Evolutionary conservation across 2,329 filamentous ascomycete genomes (phyloP), one percentile per base, ranked within the genome.

Genomic region (Atkinsonella texensis): DNA sequence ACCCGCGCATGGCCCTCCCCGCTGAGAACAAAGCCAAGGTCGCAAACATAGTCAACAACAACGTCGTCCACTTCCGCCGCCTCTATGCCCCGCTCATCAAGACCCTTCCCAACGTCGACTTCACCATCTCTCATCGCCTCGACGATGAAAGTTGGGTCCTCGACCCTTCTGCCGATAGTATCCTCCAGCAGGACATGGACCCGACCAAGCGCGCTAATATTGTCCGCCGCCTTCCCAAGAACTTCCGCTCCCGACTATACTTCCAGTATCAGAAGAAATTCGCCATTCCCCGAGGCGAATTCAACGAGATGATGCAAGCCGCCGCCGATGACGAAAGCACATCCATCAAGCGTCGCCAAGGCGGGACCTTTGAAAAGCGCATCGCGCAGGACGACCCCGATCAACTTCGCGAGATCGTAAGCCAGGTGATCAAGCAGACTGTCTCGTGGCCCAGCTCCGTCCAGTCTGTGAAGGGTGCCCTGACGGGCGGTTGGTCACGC

Each of bases 231-330:
- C 74, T 98, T 11, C 93, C 93, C 4, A 85, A 85, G 60, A 77
- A 83, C 6, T 97, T 98, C 75, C 81, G 93, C 39, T 81, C 86
- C 50, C 90, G 89, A 53, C 74, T 98, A 0, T 98, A 98, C 70
- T 95, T 95, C 67, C 83, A 90, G 61, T 98, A 96, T 67, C 90
- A 95, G 66, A 83, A 85, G 64, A 91, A 95, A 62, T 94, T 90
- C 62, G 78, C 80, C 52, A 93, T 98, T 43, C 89, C 91, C 0
- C 82, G 83, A 15, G 77, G 80, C 4, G 89, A 95, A 51, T 98
- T 95, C 66, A 75, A 87, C 61, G 77, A 81, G 61, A 90, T 97
- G 82, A 84, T 96, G 68, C 78, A 87, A 53, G 79, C 81, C n/a
- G 80, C 77, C 42, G 79, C 77, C 52, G 85, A 93, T 51, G 84